Conservation (phyloP, 148 eudicot genomes). For the Vaccinium macrocarpon region DNA sequence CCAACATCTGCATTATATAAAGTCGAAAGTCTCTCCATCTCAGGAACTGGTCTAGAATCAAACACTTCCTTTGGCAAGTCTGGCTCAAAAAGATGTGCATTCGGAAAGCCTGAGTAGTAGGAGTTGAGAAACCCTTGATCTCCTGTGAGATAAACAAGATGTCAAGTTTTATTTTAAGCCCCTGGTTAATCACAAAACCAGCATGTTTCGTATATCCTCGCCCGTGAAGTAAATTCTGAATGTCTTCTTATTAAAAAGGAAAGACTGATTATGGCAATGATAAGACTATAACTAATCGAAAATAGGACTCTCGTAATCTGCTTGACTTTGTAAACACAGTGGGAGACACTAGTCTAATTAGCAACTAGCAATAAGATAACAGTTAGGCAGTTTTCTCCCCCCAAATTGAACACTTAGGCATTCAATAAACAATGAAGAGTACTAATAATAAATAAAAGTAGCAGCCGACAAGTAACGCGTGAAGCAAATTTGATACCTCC, state of each 20-base stretch:
- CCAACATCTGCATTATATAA: conserved; percentile 99
- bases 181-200: not conserved
- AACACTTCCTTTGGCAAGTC: conserved; percentile 44
- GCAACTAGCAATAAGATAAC: not conserved
- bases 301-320: not conserved
- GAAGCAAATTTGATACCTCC: conserved; percentile 60
- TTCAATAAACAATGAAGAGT: not conserved
- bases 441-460: not conserved
- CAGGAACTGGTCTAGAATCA: conserved; percentile 59
- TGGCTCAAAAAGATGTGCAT: conserved; percentile 86
- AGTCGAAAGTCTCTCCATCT: conserved; percentile 97
- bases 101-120: conserved; percentile 75
- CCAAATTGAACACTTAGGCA: too few species aligned
- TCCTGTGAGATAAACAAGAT: conserved; percentile 40
- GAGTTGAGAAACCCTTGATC: conserved; percentile 98
- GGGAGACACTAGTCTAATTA: not conserved
- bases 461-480: not conserved
- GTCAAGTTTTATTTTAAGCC: not conserved
- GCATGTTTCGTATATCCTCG: not conserved
- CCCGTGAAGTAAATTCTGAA: not conserved
- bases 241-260: not conserved
- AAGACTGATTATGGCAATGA: not conserved
- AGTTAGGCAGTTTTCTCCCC: too few species aligned
- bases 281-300: not conserved
- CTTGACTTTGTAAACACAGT: not conserved